Evolutionary conservation across 2,329 filamentous ascomycete species (phyloP), one percentile per base, ranked within the genome.

Genomic region (Dactylellina parvicollis): DNA sequence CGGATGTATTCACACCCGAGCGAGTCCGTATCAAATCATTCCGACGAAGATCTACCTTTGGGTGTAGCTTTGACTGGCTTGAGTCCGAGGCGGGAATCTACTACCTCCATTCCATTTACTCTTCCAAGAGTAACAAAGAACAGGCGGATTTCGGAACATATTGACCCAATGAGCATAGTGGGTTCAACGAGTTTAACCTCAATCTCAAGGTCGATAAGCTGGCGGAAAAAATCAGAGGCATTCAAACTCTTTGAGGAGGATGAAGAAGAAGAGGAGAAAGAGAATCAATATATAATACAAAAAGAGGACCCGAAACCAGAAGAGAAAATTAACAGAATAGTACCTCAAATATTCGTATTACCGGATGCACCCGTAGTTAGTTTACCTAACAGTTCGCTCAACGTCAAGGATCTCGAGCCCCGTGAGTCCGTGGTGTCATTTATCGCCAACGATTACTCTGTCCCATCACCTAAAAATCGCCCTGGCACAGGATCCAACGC

Each of bases 61-160:
- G 66, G 65, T 2, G 56, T 62, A 34, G 65, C 59, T 26, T 70
- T 72, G n/a, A 62, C 66, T 4, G 66, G 46, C n/a, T 32, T 72
- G 10, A 72, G 66, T 14, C 66, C 66, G 1, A 57, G 66, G 54
- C 44, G 66, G 28, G 66, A 72, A 30, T 72, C 66, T n/a, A 34
- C 30, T 1, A 16, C 54, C 20, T 62, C 66, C 5, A 64, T 64
- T 24, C 66, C 50, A 20, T 64, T 72, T 14, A 64, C 57, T 14
- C 34, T 64, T 28, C 66, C 66, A n/a, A 72, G 44, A 30, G 44
- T 72, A n/a, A 59, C 30, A 0, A 57, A 62, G 18, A 38, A 54
- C 18, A 56, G 66, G 18, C 49, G 66, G 16, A 64, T 59, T 46
- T 72, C 66, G 16, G 66, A 72, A 20, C 57, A 72, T 40, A 72